Base-by-base conservation (phyloP, 371 early-diverging fungal genomes). In the Actinomortierella wolfii region DNA sequence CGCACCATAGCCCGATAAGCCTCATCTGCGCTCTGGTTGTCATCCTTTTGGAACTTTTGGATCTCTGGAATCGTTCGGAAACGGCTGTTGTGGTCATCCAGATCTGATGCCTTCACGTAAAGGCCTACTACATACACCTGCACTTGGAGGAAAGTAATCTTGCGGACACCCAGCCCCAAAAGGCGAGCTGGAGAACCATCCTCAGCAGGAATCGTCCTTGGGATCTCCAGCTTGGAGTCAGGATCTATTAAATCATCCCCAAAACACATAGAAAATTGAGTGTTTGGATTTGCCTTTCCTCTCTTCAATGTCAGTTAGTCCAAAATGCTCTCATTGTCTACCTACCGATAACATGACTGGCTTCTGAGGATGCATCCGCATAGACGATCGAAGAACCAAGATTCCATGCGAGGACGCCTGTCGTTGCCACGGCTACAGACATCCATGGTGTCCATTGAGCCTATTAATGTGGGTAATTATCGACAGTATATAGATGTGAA, bases 111-210 rank as follows among this genome's bases (percentile, higher is more conserved):
- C 11, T 69, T 61, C 76, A 81, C 79, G 62, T 91, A 91, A 51
- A 89, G 56, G 6, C 86, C 89, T 9, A 88, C 61, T 0, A 85
- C 83, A 49, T 89, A 91, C 7, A 89, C 91, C 61, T 83, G 83
- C 53, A 91, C 64, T 34, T 84, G 83, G 18, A 91, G 68, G 50
- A 91, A 88, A 11, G 86, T 86, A 20, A 89, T 89, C 68, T 82
- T 83, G 46, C 91, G 83, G 3, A 83, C 83, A 43, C 91, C 91
- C 7, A 87, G 76, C 6, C 91, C 91, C 41, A 91, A 61, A 6
- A 89, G 61, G 3, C 78, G 76, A 46, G 78, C 78, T 15, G 63
- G 67, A 2, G 71, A 68, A 41, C 65, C 78, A n/a, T 78, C 73
- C 53, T 71, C 61, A 24, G 76, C 60, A 8, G 51, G 58, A 40